These are phyloP conservation scores for Cryptococcus wingfieldii DNA, from an alignment of 1,284 basidiomycete species.

Conservation along the genomic window DNA sequence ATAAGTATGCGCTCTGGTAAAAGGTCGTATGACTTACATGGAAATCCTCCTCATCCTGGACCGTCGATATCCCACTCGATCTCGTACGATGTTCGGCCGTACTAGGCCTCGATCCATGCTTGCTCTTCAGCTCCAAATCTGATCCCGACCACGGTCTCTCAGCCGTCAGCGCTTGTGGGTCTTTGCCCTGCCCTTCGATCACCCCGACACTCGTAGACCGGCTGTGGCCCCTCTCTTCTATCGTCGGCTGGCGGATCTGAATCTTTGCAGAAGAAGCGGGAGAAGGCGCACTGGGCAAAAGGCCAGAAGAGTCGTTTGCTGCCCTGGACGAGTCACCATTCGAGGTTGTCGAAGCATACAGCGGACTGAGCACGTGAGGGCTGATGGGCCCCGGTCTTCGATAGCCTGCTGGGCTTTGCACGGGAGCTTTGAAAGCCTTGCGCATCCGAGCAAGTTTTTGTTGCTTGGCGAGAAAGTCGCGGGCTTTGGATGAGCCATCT, in stretches of 20 bases:
- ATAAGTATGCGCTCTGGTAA: background rate
- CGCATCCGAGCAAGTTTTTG: slow-evolving; percentile 34
- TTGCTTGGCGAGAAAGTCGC: slow-evolving; percentile 37
- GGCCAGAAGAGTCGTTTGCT: slow-evolving; percentile 1
- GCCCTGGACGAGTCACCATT: slow-evolving; percentile 7
- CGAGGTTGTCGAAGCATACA: slow-evolving; percentile 15
- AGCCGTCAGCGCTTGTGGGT: background rate
- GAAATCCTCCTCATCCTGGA: slow-evolving; percentile 23
- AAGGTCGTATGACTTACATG: slow-evolving; percentile 10
- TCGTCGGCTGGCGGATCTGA: slow-evolving; percentile 17
- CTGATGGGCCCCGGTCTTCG: background rate
- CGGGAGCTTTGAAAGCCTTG: slow-evolving; percentile 38
- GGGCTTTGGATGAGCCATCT: slow-evolving; percentile 19
- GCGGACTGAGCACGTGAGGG: background rate
- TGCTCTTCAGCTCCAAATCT: background rate
- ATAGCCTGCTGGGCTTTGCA: slow-evolving; percentile 11
- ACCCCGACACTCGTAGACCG: slow-evolving; percentile 21
- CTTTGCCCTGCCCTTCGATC: slow-evolving; percentile 7
- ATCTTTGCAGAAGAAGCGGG: slow-evolving; percentile 6
- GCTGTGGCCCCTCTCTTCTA: slow-evolving; percentile 31
- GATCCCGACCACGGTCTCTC: background rate
- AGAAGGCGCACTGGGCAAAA: slow-evolving; percentile 10
- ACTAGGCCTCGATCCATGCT: slow-evolving; percentile 27
- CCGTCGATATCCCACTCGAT: slow-evolving; percentile 10
- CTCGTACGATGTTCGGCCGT: slow-evolving; percentile 10